phyloP scores from a whole-genome alignment of 2,329 filamentous ascomycete species.

The Fusarium secorum region DNA sequence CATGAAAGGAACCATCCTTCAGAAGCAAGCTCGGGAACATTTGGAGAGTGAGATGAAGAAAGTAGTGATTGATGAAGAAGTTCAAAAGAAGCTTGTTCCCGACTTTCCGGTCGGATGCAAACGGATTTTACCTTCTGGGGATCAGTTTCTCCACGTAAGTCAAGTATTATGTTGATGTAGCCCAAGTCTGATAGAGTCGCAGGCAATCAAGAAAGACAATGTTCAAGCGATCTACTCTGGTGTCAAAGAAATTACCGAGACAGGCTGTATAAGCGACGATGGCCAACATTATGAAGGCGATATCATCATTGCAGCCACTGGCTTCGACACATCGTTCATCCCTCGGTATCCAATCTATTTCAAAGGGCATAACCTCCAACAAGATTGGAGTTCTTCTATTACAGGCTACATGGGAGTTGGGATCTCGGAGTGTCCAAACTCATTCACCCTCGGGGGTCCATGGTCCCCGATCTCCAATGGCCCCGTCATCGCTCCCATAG shows the following conservation, averaged over 20 bases:
- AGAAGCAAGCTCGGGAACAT: conserved; percentile 2
- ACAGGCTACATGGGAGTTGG: conserved; percentile 22
- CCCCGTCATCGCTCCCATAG: conserved; percentile 16
- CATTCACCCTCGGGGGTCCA: conserved; percentile 11
- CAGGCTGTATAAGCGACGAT: conserved; percentile 5
- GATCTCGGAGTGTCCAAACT: conserved; percentile 13
- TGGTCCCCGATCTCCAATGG: conserved; percentile 18
- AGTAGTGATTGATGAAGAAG: not conserved
- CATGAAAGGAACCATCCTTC: conserved; percentile 7
- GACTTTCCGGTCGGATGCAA: conserved; percentile 14
- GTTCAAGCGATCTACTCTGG: not conserved
- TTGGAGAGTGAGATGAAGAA: conserved; percentile 12
- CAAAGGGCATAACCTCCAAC: conserved; percentile 9
- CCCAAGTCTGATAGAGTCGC: not conserved
- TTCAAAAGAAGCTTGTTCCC: not conserved
- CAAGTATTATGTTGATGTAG: rapidly evolving
- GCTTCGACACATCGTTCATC: conserved; percentile 12
- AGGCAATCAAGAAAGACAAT: conserved; percentile 2
- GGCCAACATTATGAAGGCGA: not conserved
- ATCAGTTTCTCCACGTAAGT: conserved; percentile 8
- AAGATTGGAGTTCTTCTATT: conserved; percentile 3
- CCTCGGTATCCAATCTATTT: conserved; percentile 11
- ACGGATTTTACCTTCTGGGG: conserved; percentile 7
- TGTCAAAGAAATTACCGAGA: not conserved
- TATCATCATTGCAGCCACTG: conserved; percentile 8